Evolutionary conservation across 2,329 filamentous ascomycete species (phyloP).

Genomic region (Apiospora arundinis): DNA sequence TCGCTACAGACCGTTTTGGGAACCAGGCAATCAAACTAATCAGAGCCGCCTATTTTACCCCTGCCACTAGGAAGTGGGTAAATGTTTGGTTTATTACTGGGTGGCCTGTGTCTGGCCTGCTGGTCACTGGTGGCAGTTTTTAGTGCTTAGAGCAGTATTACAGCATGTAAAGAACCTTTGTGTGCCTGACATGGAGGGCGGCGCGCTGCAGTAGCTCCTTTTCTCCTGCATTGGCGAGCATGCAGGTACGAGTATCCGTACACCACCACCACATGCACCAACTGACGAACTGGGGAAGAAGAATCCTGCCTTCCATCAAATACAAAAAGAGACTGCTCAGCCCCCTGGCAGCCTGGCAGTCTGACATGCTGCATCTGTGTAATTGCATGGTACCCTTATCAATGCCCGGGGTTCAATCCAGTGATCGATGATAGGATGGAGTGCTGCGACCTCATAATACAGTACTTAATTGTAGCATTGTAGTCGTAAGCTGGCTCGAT

Average conservation of each 20-base stretch:
- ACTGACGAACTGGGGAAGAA: too few relatives aligned
- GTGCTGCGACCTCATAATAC: not conserved
- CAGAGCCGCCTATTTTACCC: not conserved
- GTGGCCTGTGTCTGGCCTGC: not conserved
- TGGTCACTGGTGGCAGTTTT: too few relatives aligned
- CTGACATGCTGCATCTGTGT: not conserved
- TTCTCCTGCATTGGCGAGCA: too few relatives aligned
- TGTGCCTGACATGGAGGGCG: too few relatives aligned
- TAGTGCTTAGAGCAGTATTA: too few relatives aligned
- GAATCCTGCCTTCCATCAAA: too few relatives aligned
- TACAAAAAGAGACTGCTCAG: not conserved
- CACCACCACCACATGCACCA: too few relatives aligned
- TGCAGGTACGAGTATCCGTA: too few relatives aligned
- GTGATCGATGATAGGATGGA: conserved; percentile 3
- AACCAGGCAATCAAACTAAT: conserved; percentile 14
- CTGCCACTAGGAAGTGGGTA: not conserved
- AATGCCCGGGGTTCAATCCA: not conserved
- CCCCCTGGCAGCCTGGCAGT: not conserved
- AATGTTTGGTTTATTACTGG: not conserved
- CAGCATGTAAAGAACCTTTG: too few relatives aligned
- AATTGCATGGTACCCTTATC: not conserved
- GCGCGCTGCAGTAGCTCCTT: too few relatives aligned
- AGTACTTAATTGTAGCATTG: not conserved
- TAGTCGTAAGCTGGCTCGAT: not conserved
- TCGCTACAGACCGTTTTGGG: conserved; percentile 14